Evolutionary conservation across 768 basidiomycete genomes (phyloP).

Genomic region (Punctularia strigosozonata): DNA sequence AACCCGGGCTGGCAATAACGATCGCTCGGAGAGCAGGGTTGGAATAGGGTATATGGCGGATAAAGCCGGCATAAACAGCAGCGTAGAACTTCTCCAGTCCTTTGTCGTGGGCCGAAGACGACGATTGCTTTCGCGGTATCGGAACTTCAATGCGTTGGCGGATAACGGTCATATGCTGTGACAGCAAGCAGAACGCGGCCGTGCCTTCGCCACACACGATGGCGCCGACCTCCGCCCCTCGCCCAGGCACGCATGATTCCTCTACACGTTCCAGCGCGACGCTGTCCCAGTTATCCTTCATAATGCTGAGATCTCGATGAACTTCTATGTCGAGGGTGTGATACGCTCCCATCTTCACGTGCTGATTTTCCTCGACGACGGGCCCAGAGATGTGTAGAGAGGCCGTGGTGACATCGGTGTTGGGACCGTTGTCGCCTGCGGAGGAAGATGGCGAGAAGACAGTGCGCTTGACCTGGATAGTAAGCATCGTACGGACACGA

Average conservation of each 20-base stretch:
- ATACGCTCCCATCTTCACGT: slow-evolving; percentile 86
- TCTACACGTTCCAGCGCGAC: slow-evolving; percentile 70
- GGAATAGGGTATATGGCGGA: slow-evolving; percentile 83
- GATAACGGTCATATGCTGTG: slow-evolving; percentile 94
- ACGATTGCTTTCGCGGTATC: slow-evolving; percentile 86
- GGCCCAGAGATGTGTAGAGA: slow-evolving; percentile 79
- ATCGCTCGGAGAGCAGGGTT: slow-evolving; percentile 70
- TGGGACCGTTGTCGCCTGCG: slow-evolving; percentile 23
- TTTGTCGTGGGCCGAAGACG: slow-evolving; percentile 84
- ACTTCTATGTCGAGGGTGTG: slow-evolving; percentile 92
- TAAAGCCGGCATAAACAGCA: slow-evolving; percentile 76
- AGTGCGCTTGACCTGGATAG: slow-evolving; percentile 66
- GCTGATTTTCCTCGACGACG: slow-evolving; percentile 75
- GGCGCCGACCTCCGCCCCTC: slow-evolving; percentile 93
- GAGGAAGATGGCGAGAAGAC: slow-evolving; percentile 65
- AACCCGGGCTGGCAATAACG: slow-evolving; percentile 94
- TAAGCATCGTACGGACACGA: slow-evolving; percentile 76
- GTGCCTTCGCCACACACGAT: slow-evolving; percentile 91
- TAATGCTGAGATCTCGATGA: slow-evolving; percentile 83
- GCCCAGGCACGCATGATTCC: slow-evolving; percentile 85
- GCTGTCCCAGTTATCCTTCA: slow-evolving; percentile 93
- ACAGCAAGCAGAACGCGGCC: slow-evolving; percentile 89
- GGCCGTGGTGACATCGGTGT: slow-evolving; percentile 27
- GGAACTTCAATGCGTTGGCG: slow-evolving; percentile 80
- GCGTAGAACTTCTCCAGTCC: slow-evolving; percentile 75